phyloP scores from a whole-genome alignment of 2,329 filamentous ascomycete species.

The Colletotrichum graminicola region DNA sequence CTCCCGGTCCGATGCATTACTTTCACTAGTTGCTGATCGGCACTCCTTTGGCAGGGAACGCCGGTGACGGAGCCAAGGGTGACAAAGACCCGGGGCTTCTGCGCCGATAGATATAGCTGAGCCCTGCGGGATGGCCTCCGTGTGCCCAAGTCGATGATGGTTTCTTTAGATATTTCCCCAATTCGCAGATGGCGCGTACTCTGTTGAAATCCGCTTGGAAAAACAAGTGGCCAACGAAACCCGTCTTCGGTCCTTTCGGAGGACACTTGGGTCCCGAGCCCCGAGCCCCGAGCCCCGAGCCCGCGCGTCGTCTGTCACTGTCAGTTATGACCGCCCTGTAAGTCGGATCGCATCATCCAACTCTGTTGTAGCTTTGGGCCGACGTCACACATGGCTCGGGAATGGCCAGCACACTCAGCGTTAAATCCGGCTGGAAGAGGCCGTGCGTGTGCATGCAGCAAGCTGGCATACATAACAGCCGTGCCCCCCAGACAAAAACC shows the following conservation, averaged over 20 bases:
- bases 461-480: no score
- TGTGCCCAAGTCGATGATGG: not conserved
- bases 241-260: not conserved
- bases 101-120: not conserved
- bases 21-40: not conserved
- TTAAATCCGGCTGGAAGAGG: not conserved
- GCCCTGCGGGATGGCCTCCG: not conserved
- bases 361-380: not conserved
- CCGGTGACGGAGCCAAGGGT: not conserved
- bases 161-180: not conserved
- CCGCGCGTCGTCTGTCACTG: not conserved
- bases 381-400: not conserved
- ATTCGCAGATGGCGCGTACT: not conserved
- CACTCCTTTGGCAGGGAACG: not conserved
- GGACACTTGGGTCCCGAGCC: not conserved
- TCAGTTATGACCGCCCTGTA: not conserved
- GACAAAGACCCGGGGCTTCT: no score
- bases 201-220: not conserved
- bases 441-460: no score
- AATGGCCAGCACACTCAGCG: not conserved
- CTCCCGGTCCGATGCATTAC: not conserved
- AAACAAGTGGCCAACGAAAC: not conserved
- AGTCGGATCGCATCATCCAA: not conserved
- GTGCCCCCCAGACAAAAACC: no score
- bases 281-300: not conserved